Percentiles rank a stretch among this genome's conserved stretches.
These are phyloP conservation scores for Neonectria punicea DNA, from an alignment of 2,329 filamentous ascomycete species.

Conservation along the genomic window DNA sequence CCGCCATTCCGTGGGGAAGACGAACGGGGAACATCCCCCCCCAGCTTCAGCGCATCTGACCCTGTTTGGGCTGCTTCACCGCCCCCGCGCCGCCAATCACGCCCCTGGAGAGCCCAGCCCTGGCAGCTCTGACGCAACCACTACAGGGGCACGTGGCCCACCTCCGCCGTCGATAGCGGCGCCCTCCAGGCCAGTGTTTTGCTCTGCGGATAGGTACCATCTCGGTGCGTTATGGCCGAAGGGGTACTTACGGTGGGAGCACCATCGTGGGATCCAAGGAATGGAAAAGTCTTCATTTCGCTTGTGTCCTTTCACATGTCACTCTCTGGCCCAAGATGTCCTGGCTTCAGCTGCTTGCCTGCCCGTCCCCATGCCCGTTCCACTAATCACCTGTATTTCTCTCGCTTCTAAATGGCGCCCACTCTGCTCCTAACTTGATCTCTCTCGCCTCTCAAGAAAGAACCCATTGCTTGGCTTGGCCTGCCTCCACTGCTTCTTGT, in stretches of 20 bases:
- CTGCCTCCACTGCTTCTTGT: background rate
- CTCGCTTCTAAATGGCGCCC: background rate
- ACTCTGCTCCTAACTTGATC: background rate
- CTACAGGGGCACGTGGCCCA: conserved; percentile 17
- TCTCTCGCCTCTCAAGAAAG: background rate
- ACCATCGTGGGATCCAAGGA: background rate
- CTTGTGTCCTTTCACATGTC: conserved; percentile 5
- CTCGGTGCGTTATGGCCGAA: background rate
- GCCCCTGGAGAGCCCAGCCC: background rate
- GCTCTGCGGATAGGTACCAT: background rate
- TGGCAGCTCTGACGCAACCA: conserved; percentile 8
- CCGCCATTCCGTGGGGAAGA: conserved; percentile 13
- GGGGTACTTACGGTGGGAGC: background rate
- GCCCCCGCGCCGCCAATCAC: background rate
- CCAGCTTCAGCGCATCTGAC: conserved; percentile 8
- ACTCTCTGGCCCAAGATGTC: background rate
- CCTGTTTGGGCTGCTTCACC: conserved; percentile 10
- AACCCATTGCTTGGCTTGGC: background rate
- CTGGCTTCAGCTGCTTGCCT: background rate
- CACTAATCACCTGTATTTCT: background rate
- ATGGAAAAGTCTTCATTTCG: background rate
- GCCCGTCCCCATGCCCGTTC: background rate
- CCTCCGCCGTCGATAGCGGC: background rate
- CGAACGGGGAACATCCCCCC: background rate
- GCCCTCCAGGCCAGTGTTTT: background rate